Percentiles rank a stretch among this genome's conserved stretches.
These are phyloP conservation scores for Lachancea nothofagi DNA, from an alignment of 805 yeast species.

Conservation along the genomic window DNA sequence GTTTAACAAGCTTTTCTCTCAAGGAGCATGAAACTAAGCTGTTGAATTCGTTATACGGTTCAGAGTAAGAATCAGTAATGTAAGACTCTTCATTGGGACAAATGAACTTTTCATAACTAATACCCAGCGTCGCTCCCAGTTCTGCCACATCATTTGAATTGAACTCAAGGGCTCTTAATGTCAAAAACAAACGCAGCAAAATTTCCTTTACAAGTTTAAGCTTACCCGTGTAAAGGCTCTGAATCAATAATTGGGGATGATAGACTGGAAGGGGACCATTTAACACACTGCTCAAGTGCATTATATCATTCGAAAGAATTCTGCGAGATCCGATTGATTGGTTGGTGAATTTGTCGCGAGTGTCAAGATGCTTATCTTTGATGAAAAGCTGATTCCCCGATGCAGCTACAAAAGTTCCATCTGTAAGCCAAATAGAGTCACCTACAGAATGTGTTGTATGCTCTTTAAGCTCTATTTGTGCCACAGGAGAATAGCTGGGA, in stretches of 20 bases:
- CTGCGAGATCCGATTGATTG: conserved; percentile 54
- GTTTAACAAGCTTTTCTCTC: conserved; percentile 53
- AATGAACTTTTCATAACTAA: conserved; percentile 27
- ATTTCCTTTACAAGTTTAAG: conserved; percentile 50
- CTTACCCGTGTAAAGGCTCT: conserved; percentile 61
- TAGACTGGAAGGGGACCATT: conserved; percentile 88
- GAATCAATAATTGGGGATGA: conserved; percentile 85
- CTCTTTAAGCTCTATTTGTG: conserved; percentile 60
- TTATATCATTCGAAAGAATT: conserved; percentile 48
- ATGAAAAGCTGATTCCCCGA: conserved; percentile 86
- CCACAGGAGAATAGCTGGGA: conserved; percentile 73
- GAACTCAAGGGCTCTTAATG: conserved; percentile 50
- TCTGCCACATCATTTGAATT: conserved; percentile 29
- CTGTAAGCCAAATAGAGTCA: conserved; percentile 80
- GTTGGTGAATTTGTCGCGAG: conserved; percentile 46
- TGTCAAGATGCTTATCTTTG: conserved; percentile 63
- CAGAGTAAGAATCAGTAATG: conserved; percentile 28
- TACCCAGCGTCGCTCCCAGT: conserved; percentile 31
- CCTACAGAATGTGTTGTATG: conserved; percentile 80
- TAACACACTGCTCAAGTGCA: conserved; percentile 66
- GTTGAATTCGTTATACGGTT: conserved; percentile 40
- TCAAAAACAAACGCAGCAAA: conserved; percentile 46
- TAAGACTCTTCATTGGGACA: conserved; percentile 22
- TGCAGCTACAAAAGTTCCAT: conserved; percentile 76
- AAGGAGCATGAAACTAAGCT: conserved; percentile 42